These are phyloP conservation scores for Mixia osmundae DNA, from an alignment of 1,284 basidiomycete genomes.

Conservation along the genomic window DNA sequence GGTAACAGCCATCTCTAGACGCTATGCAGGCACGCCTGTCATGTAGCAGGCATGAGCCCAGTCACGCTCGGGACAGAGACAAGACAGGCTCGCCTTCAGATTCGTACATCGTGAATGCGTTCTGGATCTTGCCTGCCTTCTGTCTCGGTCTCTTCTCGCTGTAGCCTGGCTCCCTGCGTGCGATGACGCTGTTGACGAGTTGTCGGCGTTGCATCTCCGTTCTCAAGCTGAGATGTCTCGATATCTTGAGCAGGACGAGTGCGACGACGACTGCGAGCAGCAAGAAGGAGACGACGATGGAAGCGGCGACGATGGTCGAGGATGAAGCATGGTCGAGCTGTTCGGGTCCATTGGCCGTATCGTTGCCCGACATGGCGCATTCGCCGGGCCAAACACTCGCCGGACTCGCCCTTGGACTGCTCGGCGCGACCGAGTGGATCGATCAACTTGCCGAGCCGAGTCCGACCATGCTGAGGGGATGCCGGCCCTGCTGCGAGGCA, in stretches of 20 bases:
- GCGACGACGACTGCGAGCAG: background rate
- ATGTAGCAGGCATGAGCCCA: background rate
- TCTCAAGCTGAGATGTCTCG: background rate
- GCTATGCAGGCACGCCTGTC: too few species aligned
- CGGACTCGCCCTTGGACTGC: too few species aligned
- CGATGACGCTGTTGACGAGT: background rate
- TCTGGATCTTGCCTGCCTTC: constrained; percentile 2
- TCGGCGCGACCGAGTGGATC: too few species aligned
- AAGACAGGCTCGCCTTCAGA: background rate
- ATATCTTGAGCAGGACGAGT: background rate
- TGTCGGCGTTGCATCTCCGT: background rate
- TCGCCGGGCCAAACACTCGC: too few species aligned
- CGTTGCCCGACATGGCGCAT: too few species aligned
- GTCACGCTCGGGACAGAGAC: background rate
- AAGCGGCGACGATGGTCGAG: background rate
- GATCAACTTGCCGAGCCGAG: too few species aligned
- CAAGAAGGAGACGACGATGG: constrained; percentile 1
- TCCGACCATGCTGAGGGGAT: too few species aligned
- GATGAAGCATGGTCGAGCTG: too few species aligned
- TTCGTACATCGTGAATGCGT: constrained; percentile 1
- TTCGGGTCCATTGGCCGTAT: too few species aligned
- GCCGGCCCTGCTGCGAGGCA: too few species aligned
- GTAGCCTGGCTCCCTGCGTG: background rate
- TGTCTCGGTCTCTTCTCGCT: background rate
- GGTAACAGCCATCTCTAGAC: too few species aligned